These are phyloP conservation scores for Miscanthus sacchariflorus DNA, from an alignment of 202 grass and related monocot species.

Conservation along the genomic window DNA sequence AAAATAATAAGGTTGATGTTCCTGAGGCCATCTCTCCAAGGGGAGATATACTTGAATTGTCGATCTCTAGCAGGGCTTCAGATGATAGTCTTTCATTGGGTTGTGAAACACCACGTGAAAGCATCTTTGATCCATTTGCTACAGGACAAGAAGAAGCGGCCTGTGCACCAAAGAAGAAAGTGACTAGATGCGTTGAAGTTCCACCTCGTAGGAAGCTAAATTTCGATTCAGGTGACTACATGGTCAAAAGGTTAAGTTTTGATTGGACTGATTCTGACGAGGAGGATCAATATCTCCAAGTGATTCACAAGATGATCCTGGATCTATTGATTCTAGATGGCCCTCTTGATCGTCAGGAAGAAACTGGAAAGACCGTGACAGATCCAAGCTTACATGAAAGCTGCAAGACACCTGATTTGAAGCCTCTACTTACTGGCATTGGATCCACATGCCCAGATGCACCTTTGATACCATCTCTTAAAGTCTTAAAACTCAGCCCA, in stretches of 20 bases:
- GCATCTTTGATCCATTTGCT: slow-evolving; percentile 89
- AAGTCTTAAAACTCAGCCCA: slow-evolving; percentile 48
- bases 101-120: too few relatives aligned
- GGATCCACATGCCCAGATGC: slow-evolving; percentile 63
- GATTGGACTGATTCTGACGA: slow-evolving; percentile 57
- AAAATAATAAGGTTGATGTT: not conserved
- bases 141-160: slow-evolving; percentile 58
- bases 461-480: slow-evolving; percentile 45
- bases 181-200: slow-evolving; percentile 30
- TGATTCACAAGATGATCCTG: slow-evolving; percentile 68
- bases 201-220: slow-evolving; percentile 48
- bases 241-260: slow-evolving; percentile 50
- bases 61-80: not conserved
- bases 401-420: slow-evolving; percentile 54
- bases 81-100: slow-evolving; percentile 36
- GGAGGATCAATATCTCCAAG: slow-evolving; percentile 60
- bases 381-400: slow-evolving; percentile 3
- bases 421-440: slow-evolving; percentile 57
- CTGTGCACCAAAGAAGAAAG: slow-evolving; percentile 78
- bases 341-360: slow-evolving; percentile 37
- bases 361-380: slow-evolving; percentile 21
- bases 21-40: slow-evolving; percentile 4
- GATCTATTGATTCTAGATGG: slow-evolving; percentile 65
- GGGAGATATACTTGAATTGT: slow-evolving; percentile 30
- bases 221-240: slow-evolving; percentile 53